phyloP scores from a whole-genome alignment of 2,329 filamentous ascomycete genomes.

The Spiromastix sp. region DNA sequence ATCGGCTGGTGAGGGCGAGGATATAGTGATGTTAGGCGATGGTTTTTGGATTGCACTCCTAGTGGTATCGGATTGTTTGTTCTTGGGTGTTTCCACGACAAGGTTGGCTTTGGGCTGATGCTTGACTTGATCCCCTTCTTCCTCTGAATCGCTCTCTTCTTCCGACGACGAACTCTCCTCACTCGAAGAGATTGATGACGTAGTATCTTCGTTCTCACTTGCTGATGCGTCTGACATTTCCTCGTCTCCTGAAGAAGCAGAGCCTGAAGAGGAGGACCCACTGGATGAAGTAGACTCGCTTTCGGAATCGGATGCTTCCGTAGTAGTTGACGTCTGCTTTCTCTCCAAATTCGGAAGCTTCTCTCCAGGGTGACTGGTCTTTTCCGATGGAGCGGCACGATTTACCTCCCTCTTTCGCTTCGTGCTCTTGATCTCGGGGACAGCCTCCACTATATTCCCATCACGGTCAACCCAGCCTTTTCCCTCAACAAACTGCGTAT shows the following conservation, averaged over 20 bases:
- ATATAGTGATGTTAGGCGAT: background rate
- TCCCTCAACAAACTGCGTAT: constrained; percentile 63
- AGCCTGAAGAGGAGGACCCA: constrained; percentile 17
- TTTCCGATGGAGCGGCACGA: too few relatives aligned
- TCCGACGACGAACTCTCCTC: constrained; percentile 12
- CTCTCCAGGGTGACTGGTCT: constrained; percentile 10
- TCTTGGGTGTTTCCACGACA: constrained; percentile 32
- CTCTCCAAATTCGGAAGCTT: constrained; percentile 3
- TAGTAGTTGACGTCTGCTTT: constrained; percentile 12
- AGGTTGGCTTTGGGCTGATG: constrained; percentile 6
- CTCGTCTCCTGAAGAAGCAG: constrained; percentile 9
- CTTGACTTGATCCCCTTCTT: constrained; percentile 15
- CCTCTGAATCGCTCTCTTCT: constrained; percentile 15
- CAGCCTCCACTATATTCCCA: constrained; percentile 54
- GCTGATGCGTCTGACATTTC: constrained; percentile 14
- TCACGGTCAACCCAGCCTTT: constrained; percentile 79
- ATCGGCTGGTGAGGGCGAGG: constrained; percentile 33
- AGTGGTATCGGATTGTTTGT: constrained; percentile 27
- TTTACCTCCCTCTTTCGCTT: constrained; percentile 22
- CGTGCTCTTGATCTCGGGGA: constrained; percentile 13
- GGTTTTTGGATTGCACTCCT: constrained; percentile 35
- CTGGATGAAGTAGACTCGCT: constrained; percentile 16
- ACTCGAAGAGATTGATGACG: background rate
- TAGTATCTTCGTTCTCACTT: constrained; percentile 20
- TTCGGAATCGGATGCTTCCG: constrained; percentile 19